A percentile compares a stretch with the other conserved stretches of the same genome.
Evolutionary conservation across 108 stramenopile genomes (phyloP).

Genomic region (Asterionellopsis glacialis): DNA sequence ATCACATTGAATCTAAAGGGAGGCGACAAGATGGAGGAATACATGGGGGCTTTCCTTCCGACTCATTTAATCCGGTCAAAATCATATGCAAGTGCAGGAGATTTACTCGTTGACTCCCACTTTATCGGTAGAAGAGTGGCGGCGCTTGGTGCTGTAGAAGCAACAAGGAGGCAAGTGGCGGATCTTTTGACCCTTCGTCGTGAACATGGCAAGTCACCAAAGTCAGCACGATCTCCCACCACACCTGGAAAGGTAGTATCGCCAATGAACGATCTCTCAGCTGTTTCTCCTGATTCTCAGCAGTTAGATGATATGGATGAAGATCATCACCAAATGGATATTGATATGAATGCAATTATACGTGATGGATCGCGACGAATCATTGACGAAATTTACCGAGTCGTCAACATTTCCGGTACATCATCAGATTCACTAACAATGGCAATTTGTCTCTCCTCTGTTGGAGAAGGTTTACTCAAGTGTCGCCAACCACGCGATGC

Average conservation of each 20-base stretch:
- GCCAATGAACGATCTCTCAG: background rate
- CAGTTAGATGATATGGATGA: slow-evolving; percentile 6
- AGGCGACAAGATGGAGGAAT: slow-evolving; percentile 75
- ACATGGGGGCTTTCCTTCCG: slow-evolving; percentile 67
- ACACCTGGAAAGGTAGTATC: background rate
- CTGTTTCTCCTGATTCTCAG: background rate
- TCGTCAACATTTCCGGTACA: slow-evolving; percentile 37
- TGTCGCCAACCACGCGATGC: slow-evolving; percentile 73
- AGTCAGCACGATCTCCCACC: background rate
- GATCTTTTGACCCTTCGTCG: slow-evolving; percentile 75
- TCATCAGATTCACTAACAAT: slow-evolving; percentile 52
- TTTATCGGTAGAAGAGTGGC: slow-evolving; percentile 68
- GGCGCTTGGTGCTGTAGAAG: slow-evolving; percentile 71
- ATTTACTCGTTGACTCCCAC: slow-evolving; percentile 49
- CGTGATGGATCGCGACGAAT: slow-evolving; percentile 69
- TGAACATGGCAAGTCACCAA: slow-evolving; percentile 9
- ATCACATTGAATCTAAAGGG: slow-evolving; percentile 36
- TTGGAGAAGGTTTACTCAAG: slow-evolving; percentile 80
- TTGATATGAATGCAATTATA: slow-evolving; percentile 59
- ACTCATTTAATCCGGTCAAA: slow-evolving; percentile 70
- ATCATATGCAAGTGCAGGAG: slow-evolving; percentile 48
- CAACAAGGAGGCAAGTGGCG: slow-evolving; percentile 73
- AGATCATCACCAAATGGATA: slow-evolving; percentile 15
- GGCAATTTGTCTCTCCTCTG: slow-evolving; percentile 76
- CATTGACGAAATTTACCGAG: slow-evolving; percentile 58